phyloP scores from a whole-genome alignment of 2,329 filamentous ascomycete species.

The Curvularia eragrostidis region DNA sequence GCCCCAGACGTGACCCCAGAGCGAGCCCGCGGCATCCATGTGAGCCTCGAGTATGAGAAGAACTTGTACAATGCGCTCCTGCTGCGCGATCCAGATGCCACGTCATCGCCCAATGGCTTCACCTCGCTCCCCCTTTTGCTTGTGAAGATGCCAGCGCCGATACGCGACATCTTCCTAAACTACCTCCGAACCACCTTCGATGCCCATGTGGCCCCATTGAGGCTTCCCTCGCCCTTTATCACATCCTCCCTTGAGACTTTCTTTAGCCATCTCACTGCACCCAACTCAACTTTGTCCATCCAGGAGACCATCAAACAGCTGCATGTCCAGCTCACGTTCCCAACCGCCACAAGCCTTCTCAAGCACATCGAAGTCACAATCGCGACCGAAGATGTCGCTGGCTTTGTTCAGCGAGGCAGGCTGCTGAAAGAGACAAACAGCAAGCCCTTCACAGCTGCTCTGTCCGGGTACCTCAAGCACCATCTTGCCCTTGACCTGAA shows the following conservation, averaged over 20 bases:
- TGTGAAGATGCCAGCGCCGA: constrained; percentile 57
- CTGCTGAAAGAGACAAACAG: constrained; percentile 15
- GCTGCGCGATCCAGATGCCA: constrained; percentile 48
- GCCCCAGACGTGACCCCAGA: constrained; percentile 25
- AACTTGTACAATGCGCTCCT: constrained; percentile 59
- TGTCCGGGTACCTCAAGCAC: constrained; percentile 48
- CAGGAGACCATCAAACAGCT: constrained; percentile 42
- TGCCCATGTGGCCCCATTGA: constrained; percentile 54
- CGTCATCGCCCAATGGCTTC: constrained; percentile 46
- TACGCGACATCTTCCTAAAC: constrained; percentile 57
- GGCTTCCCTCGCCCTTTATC: constrained; percentile 55
- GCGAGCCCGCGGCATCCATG: constrained; percentile 53
- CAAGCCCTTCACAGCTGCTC: constrained; percentile 51
- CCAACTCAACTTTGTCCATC: constrained; percentile 39
- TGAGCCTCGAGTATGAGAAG: constrained; percentile 59
- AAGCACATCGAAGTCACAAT: constrained; percentile 56
- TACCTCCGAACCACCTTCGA: constrained; percentile 61
- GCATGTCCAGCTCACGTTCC: constrained; percentile 47
- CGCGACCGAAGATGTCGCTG: constrained; percentile 48
- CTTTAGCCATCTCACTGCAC: constrained; percentile 63
- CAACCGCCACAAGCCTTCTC: constrained; percentile 39
- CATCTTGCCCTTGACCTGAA: constrained; percentile 53
- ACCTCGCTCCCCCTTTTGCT: constrained; percentile 60
- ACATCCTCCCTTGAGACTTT: constrained; percentile 59
- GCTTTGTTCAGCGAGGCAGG: constrained; percentile 44